Conservation (phyloP, 2,329 filamentous ascomycete species). For the Talaromyces sp. region DNA sequence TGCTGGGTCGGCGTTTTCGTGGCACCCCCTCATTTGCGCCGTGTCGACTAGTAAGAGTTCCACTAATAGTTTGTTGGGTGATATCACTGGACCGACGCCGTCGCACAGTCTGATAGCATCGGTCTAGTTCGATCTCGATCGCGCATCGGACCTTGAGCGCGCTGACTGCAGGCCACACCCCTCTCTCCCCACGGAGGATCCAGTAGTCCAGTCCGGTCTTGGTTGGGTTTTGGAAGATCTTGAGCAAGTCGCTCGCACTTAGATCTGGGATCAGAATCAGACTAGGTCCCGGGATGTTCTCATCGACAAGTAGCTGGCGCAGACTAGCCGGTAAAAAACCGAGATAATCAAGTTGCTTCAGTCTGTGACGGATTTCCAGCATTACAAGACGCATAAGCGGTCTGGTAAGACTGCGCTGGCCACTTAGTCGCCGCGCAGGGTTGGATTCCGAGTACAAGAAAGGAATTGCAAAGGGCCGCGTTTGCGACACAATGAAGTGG, state of each 20-base stretch:
- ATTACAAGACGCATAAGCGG: constrained; percentile 59
- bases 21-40: constrained; percentile 25
- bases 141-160: constrained; percentile 76
- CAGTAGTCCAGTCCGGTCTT: constrained; percentile 72
- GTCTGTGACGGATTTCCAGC: constrained; percentile 71
- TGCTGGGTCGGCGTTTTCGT: constrained; percentile 15
- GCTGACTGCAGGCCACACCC: constrained; percentile 84
- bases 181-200: constrained; percentile 77
- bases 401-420: constrained; percentile 55
- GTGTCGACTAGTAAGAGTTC: constrained; percentile 11
- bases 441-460: constrained; percentile 79
- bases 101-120: constrained; percentile 74
- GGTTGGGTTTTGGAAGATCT: constrained; percentile 77
- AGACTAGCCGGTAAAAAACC: constrained; percentile 65
- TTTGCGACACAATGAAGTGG: constrained; percentile 91
- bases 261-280: constrained; percentile 80
- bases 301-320: constrained; percentile 73
- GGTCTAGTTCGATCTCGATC: constrained; percentile 81
- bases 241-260: constrained; percentile 64
- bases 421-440: constrained; percentile 55
- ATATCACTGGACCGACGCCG: constrained; percentile 31
- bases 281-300: constrained; percentile 70
- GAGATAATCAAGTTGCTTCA: constrained; percentile 74
- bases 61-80: constrained; percentile 10
- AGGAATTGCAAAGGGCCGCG: constrained; percentile 80